Percentiles rank a stretch among this genome's conserved stretches.
Conservation (phyloP, 31 red algal species). For the Bonnemaisonia californica region DNA sequence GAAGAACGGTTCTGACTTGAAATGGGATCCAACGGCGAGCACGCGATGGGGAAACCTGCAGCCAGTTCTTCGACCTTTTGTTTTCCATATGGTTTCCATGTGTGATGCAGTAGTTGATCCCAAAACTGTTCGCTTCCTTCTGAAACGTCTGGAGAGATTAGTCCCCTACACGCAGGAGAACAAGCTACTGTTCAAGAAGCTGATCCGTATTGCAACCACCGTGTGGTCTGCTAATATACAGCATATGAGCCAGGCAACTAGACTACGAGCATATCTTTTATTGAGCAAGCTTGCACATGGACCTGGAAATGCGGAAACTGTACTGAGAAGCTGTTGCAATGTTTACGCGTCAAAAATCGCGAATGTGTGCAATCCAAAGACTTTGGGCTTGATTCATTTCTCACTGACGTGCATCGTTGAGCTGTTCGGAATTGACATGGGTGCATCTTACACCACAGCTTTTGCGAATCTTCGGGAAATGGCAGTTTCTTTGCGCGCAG, state of each 20-base stretch:
- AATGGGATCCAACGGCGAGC: constrained; percentile 59
- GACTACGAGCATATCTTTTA: constrained; percentile 73
- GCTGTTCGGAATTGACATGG: constrained; percentile 82
- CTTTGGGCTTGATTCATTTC: constrained; percentile 60
- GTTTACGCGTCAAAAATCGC: constrained; percentile 47
- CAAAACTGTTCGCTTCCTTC: constrained; percentile 59
- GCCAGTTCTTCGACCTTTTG: constrained; percentile 57
- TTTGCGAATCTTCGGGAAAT: constrained; percentile 84
- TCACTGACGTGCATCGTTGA: constrained; percentile 72
- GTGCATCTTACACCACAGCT: constrained; percentile 72
- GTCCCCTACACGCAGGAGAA: constrained; percentile 59
- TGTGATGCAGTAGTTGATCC: constrained; percentile 56
- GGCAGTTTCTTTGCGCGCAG: constrained; percentile 70
- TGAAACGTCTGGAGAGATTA: constrained; percentile 65
- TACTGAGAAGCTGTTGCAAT: constrained; percentile 62
- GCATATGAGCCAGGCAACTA: constrained; percentile 53
- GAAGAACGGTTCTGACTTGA: background rate
- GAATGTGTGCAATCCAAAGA: constrained; percentile 56
- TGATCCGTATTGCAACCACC: constrained; percentile 38
- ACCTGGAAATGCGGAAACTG: constrained; percentile 42
- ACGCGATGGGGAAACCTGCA: constrained; percentile 60
- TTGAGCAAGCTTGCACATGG: constrained; percentile 64
- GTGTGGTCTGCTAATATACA: constrained; percentile 58
- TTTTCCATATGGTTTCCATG: constrained; percentile 54
- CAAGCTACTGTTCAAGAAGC: constrained; percentile 37